Conservation (phyloP, 306 rosid species). For the Fagus crenata region DNA sequence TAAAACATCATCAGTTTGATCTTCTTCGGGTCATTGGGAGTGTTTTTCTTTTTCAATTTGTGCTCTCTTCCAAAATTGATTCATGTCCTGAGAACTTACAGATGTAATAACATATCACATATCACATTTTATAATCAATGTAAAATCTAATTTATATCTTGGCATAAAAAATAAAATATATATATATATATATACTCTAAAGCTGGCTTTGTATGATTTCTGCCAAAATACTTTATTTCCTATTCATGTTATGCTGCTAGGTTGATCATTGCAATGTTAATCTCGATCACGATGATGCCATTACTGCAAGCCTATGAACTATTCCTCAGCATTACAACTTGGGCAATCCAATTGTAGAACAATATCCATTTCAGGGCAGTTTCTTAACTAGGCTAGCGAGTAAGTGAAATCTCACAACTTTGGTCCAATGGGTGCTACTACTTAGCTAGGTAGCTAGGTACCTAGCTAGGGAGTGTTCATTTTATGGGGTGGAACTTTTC, state of each 20-base stretch:
- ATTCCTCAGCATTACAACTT: too few relatives aligned
- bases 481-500: too few relatives aligned
- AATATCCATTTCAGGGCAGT: neutral
- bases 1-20: conserved; percentile 24
- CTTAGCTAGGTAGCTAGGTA: too few relatives aligned
- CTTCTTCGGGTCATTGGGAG: neutral
- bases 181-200: neutral
- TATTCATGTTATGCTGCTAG: neutral
- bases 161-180: conserved; percentile 1
- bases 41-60: neutral
- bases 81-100: neutral
- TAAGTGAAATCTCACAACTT: neutral
- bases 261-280: neutral
- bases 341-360: too few relatives aligned
- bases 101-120: neutral
- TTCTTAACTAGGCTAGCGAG: neutral
- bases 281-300: neutral
- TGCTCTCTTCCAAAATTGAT: neutral
- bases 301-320: too few relatives aligned
- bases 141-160: neutral
- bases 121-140: neutral
- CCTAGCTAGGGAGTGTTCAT: too few relatives aligned
- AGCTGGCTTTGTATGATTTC: neutral
- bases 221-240: conserved; percentile 9
- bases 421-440: neutral